Base-by-base conservation (phyloP, 306 rosid genomes). In the Cucumis hystrix region DNA sequence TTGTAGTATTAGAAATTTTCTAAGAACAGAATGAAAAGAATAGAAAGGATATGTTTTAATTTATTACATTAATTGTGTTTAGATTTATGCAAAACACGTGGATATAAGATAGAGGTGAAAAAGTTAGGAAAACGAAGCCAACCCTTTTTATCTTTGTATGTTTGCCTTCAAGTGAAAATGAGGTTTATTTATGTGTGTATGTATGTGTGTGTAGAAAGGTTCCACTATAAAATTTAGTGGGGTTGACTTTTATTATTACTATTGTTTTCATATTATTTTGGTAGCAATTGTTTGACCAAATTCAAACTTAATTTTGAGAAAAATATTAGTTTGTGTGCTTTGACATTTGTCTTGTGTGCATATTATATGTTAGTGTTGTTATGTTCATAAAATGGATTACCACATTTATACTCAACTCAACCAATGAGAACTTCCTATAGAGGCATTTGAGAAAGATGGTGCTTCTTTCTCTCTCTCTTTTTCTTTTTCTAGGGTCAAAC, bases 71-170 rank as follows among this genome's bases (percentile, higher is more conserved):
- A 52, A 5, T 41, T 5, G 14, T 17, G 37, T 35, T 64, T 62
- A 62, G 16, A 57, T 47, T 75, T 79, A 56, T 78, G 83, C 75
- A 80, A 35, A 77, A 81, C 88, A 77, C 81, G 84, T 90, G 89
- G 87, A 80, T 21, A 47, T 52, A 7, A 51, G 71, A 73, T 49
- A 37, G 51, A 40, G 71, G 10, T 58, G 12, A 9, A 33, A 55
- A 79, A 40, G 78, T 66, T 71, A 77, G 70, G 78, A 67, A 28
- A 69, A 62, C n/a, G 1, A 13, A 35, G 54, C 43, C 11, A 47
- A 59, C 3, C 41, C 16, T 71, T 71, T 12, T 49, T 49, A 21
- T 49, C 23, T 71, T 71, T 71, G 60, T 45, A 35, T 40, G 45
- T 25, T 79, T 79, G 67, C 57, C 82, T 78, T 82, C 83, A 82